phyloP scores from a whole-genome alignment of 495 filamentous ascomycete genomes.

The Podospora comata region DNA sequence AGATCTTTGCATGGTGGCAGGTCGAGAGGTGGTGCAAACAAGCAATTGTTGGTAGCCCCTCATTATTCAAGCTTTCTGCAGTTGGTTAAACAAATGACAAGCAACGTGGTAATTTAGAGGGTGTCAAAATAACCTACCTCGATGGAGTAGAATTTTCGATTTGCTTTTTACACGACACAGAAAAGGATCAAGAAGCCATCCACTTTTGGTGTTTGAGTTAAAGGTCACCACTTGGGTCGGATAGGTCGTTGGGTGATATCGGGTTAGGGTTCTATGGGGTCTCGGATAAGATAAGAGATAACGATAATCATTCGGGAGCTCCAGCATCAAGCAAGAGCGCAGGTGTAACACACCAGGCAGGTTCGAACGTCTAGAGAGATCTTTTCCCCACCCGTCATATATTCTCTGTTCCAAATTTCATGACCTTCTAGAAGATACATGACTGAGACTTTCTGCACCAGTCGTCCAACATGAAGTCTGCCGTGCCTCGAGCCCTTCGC shows the following conservation, averaged over 20 bases:
- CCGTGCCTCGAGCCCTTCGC: slow-evolving; percentile 22
- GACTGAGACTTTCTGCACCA: background rate
- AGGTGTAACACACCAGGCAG: slow-evolving; percentile 14
- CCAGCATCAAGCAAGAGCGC: background rate
- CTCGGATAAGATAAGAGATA: slow-evolving; percentile 4
- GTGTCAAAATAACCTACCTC: no score
- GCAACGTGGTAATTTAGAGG: no score
- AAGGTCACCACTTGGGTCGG: no score
- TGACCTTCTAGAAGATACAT: slow-evolving; percentile 3
- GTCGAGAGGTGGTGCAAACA: no score
- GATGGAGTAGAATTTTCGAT: no score
- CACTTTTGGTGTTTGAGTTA: no score
- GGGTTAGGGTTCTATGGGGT: background rate
- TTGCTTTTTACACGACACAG: no score
- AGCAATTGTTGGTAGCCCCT: no score
- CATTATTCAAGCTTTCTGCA: no score
- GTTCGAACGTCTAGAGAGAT: background rate
- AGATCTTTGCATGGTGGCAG: no score
- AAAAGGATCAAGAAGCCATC: no score
- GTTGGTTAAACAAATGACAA: no score
- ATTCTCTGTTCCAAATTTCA: background rate
- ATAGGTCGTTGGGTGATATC: background rate
- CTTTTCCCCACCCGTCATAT: background rate
- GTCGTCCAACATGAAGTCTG: slow-evolving; percentile 26
- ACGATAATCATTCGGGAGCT: slow-evolving; percentile 8